Percentiles rank a stretch among this genome's conserved stretches.
These are phyloP conservation scores for Penicilliopsis zonata DNA, from an alignment of 495 filamentous ascomycete genomes.

Conservation along the genomic window DNA sequence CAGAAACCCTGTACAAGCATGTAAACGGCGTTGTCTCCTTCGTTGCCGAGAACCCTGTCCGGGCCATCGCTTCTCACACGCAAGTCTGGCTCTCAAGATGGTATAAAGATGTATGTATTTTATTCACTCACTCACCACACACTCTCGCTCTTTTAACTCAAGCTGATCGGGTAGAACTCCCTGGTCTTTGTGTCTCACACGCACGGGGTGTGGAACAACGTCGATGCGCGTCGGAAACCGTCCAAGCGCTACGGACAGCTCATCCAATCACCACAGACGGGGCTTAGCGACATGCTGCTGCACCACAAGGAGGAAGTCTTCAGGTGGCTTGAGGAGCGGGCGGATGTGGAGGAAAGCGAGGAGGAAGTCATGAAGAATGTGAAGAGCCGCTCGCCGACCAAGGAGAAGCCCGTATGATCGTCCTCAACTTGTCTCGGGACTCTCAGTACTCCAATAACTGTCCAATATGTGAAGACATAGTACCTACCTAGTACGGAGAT, in stretches of 20 bases:
- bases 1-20: constrained; percentile 33
- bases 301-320: constrained; percentile 45
- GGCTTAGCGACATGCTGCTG: constrained; percentile 53
- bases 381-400: constrained; percentile 9
- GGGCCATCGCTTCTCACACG: constrained; percentile 51
- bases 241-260: constrained; percentile 59
- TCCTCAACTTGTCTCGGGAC: too few species aligned
- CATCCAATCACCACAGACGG: constrained; percentile 35
- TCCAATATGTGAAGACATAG: too few species aligned
- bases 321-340: constrained; percentile 38
- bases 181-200: constrained; percentile 58
- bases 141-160: not conserved
- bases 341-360: constrained; percentile 18
- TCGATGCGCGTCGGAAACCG: constrained; percentile 41
- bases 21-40: constrained; percentile 50
- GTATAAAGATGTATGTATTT: constrained; percentile 46
- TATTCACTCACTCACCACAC: not conserved
- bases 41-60: constrained; percentile 33
- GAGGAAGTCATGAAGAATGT: constrained; percentile 11
- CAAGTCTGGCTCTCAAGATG: constrained; percentile 53
- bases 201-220: constrained; percentile 59
- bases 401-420: constrained; percentile 5
- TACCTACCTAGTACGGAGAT: too few species aligned
- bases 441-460: too few species aligned
- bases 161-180: constrained; percentile 35